A percentile compares a stretch with the other conserved stretches of the same genome.
phyloP scores from a whole-genome alignment of 129 eudicot genomes.

The Ambrosia artemisiifolia region DNA sequence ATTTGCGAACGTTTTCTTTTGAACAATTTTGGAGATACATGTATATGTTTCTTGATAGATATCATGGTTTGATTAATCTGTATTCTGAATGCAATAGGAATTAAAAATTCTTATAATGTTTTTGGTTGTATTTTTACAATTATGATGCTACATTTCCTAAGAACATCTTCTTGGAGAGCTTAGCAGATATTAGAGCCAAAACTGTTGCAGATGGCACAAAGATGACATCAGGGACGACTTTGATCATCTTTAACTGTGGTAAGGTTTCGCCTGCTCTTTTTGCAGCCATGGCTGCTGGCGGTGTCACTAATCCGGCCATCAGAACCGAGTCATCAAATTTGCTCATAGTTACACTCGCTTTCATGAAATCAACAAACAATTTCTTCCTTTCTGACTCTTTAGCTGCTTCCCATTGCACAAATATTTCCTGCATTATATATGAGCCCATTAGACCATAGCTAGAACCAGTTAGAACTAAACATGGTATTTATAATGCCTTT shows the following conservation, averaged over 20 bases:
- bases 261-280: slow-evolving; percentile 80
- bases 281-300: slow-evolving; percentile 95
- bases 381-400: slow-evolving; percentile 49
- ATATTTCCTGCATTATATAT: slow-evolving; percentile 42
- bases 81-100: not conserved
- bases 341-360: slow-evolving; percentile 47
- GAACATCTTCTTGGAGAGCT: slow-evolving; percentile 67
- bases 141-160: slow-evolving; percentile 43
- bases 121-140: not conserved
- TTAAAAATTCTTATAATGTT: not conserved
- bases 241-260: slow-evolving; percentile 71
- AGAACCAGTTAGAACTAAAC: no score
- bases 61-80: not conserved
- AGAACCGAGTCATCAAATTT: slow-evolving; percentile 61
- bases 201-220: slow-evolving; percentile 90
- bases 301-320: slow-evolving; percentile 69
- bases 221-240: slow-evolving; percentile 74
- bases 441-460: not conserved
- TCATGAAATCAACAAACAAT: slow-evolving; percentile 63
- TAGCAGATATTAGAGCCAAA: slow-evolving; percentile 79
- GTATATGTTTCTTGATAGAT: slow-evolving; percentile 24
- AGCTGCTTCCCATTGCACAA: slow-evolving; percentile 47
- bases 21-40: slow-evolving; percentile 21
- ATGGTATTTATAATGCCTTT: no score
- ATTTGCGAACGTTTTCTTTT: not conserved